These are phyloP conservation scores for Iberis amara DNA, from an alignment of 441 rosid species.

Conservation along the genomic window DNA sequence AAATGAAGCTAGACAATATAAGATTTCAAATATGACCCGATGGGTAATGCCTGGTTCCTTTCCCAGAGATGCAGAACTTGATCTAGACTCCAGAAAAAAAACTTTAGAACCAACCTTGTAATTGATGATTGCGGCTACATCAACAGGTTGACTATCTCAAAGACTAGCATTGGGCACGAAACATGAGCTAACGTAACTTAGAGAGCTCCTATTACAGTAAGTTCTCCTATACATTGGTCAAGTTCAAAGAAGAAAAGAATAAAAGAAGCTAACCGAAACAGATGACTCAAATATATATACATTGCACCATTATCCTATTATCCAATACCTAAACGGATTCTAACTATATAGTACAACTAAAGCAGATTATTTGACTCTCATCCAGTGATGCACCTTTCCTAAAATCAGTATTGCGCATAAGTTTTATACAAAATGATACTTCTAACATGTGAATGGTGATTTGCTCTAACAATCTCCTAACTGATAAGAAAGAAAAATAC, in stretches of 20 bases:
- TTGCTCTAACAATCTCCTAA: not conserved
- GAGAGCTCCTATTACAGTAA: constrained; percentile 6
- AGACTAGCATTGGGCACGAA: constrained; percentile 11
- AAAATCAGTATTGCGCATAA: not conserved
- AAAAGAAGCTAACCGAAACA: constrained; percentile 11
- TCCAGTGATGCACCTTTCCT: too few species aligned
- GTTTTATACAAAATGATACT: not conserved
- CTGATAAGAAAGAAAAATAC: constrained; percentile 1
- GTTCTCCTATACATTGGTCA: constrained; percentile 14
- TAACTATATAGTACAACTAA: constrained; percentile 1
- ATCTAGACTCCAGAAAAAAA: not conserved
- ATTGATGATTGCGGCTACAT: not conserved
- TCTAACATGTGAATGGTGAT: constrained; percentile 5
- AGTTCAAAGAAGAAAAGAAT: constrained; percentile 1
- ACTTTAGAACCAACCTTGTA: constrained; percentile 10
- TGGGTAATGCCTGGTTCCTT: not conserved
- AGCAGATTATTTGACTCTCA: too few species aligned
- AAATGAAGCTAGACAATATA: constrained; percentile 10
- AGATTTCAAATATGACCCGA: constrained; percentile 9
- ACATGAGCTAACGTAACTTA: not conserved
- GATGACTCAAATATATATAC: constrained; percentile 7
- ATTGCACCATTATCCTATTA: constrained; percentile 1
- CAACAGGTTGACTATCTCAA: constrained; percentile 13
- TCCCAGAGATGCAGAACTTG: constrained; percentile 11
- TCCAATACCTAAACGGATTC: not conserved